Evolutionary conservation across 2,329 filamentous ascomycete species (phyloP), one percentile per base, ranked within the genome.

Genomic region (Clarireedia homoeocarpa): DNA sequence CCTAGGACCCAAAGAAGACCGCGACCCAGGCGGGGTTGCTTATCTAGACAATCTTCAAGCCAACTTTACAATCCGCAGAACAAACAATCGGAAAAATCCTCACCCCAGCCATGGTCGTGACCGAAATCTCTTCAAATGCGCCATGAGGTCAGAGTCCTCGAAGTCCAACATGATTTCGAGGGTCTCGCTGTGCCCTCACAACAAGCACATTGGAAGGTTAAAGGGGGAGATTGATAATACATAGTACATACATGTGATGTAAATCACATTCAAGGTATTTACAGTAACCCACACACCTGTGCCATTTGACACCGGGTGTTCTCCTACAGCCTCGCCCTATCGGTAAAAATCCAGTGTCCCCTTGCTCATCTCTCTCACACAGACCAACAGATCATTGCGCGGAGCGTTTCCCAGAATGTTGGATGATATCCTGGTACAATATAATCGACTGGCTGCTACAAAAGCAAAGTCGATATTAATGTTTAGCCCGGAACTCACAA

Each of bases 371-470:
- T 3, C 12, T 44, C 6, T 50, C 27, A 55, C 53, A 55, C 46
- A 55, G 46, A n/a, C 46, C 53, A 44, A 20, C 17, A 17, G 48
- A 15, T 38, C 36, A 55, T 55, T 30, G 42, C 30, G 40, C 46
- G 9, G 5, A 6, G 36, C 27, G 38, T 17, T 17, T 50, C n/a
- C 36, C 38, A 30, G n/a, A 26, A 44, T 10, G 24, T 48, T 39
- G 23, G 34, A 39, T 12, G 30, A 40, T 50, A 17, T 24, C 12
- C 26, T 38, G 27, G 38, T 20, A 36, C 34, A 5, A 24, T 50
- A n/a, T 39, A 39, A 55, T 55, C 24, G 40, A 46, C 42, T 46
- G 42, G 42, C 40, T 36, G 20, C 23, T 48, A 39, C 17, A 24
- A 20, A 27, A 17, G 12, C 20, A 27, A 48, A 20, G 30, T 27